phyloP scores from a whole-genome alignment of 2,329 filamentous ascomycete species.

The Aureobasidium sp. region DNA sequence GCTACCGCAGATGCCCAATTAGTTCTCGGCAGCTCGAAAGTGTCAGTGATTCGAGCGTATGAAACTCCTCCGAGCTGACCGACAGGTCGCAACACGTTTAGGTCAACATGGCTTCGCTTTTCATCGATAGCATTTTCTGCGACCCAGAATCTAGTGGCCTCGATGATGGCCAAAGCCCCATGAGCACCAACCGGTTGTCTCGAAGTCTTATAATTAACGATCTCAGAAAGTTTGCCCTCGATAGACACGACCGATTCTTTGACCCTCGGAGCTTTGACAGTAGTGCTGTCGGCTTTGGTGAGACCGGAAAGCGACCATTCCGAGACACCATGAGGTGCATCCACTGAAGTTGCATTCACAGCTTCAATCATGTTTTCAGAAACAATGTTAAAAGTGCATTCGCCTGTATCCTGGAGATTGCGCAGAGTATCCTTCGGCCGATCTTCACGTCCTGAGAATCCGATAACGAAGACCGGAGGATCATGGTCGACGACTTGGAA shows the following conservation, averaged over 20 bases:
- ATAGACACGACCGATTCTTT: slow-evolving; percentile 70
- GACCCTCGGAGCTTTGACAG: slow-evolving; percentile 61
- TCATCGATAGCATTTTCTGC: not conserved
- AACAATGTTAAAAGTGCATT: slow-evolving; percentile 19
- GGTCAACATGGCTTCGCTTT: not conserved
- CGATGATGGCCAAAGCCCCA: slow-evolving; percentile 20
- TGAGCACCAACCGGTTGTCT: not conserved
- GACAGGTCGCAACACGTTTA: not conserved
- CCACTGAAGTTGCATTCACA: slow-evolving; percentile 58
- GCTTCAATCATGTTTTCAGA: slow-evolving; percentile 18
- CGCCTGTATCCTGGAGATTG: slow-evolving; percentile 19
- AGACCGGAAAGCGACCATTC: slow-evolving; percentile 73
- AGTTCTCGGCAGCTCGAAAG: slow-evolving; percentile 15
- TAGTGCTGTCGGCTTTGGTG: slow-evolving; percentile 53
- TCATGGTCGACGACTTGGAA: slow-evolving; percentile 22
- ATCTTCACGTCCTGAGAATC: slow-evolving; percentile 13
- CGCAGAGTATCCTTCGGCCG: slow-evolving; percentile 18
- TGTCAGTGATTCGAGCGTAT: slow-evolving; percentile 9
- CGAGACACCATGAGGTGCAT: slow-evolving; percentile 61
- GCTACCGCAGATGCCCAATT: not conserved
- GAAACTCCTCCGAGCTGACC: not conserved
- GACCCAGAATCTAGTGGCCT: slow-evolving; percentile 26
- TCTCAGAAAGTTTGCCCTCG: slow-evolving; percentile 64
- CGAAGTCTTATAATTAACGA: slow-evolving; percentile 46
- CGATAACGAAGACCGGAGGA: slow-evolving; percentile 17